Evolutionary conservation across 2,329 filamentous ascomycete species (phyloP).

Genomic region (Talaromyces sp.): DNA sequence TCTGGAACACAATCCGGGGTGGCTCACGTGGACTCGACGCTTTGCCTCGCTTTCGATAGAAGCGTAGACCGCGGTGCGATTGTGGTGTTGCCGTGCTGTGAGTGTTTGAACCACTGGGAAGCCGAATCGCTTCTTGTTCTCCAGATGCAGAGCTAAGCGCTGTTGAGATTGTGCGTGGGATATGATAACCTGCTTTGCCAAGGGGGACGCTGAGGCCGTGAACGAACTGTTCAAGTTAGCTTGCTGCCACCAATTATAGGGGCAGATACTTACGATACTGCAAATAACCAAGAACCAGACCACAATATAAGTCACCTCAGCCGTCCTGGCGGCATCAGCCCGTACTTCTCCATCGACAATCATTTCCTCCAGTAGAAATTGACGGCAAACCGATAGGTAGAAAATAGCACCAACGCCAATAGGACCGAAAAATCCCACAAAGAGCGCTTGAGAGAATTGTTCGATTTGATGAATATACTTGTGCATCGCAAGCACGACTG

Average conservation of each 20-base stretch:
- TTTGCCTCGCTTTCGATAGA: conserved; percentile 23
- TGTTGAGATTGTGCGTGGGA: conserved; percentile 46
- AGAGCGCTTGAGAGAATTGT: conserved; percentile 68
- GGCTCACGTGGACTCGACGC: conserved; percentile 20
- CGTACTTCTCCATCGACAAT: conserved; percentile 60
- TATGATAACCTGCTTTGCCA: conserved; percentile 46
- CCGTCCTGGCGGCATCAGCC: conserved; percentile 62
- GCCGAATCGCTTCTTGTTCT: conserved; percentile 30
- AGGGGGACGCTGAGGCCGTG: conserved; percentile 80
- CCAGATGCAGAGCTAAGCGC: conserved; percentile 42
- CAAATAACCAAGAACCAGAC: conserved; percentile 85
- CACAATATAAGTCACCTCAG: conserved; percentile 66
- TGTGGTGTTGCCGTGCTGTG: conserved; percentile 34
- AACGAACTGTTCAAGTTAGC: conserved; percentile 54
- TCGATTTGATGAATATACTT: conserved; percentile 77
- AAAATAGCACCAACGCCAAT: conserved; percentile 89
- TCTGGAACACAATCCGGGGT: conserved; percentile 17
- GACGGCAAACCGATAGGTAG: conserved; percentile 76
- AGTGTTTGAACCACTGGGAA: conserved; percentile 27
- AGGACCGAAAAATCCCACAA: conserved; percentile 90
- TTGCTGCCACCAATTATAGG: not conserved
- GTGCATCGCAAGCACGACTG: conserved; percentile 71
- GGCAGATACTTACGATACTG: conserved; percentile 63
- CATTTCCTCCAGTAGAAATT: conserved; percentile 62
- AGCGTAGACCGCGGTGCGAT: conserved; percentile 14